Conservation (phyloP, 2,329 filamentous ascomycete genomes). For the Eutypella sp. region DNA sequence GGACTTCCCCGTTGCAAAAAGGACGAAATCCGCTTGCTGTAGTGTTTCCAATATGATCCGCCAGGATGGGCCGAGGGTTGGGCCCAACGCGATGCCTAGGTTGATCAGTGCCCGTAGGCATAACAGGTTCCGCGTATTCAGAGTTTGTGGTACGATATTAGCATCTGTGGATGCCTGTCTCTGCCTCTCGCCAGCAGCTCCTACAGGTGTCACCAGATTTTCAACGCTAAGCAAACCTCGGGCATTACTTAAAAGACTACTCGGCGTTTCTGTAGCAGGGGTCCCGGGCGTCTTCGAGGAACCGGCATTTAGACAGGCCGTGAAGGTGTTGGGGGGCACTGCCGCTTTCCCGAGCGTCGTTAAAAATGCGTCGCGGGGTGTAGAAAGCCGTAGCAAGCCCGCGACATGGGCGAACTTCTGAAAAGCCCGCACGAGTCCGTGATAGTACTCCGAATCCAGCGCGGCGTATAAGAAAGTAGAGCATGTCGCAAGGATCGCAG, state of each 20-base stretch:
- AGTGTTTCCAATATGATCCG: constrained; percentile 86
- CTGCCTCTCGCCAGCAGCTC: constrained; percentile 52
- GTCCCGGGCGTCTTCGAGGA: constrained; percentile 37
- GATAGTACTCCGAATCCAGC: constrained; percentile 90
- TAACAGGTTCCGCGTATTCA: constrained; percentile 85
- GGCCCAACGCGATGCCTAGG: constrained; percentile 86
- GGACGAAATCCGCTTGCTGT: constrained; percentile 85
- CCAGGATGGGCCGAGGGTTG: constrained; percentile 81
- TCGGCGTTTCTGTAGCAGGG: constrained; percentile 44
- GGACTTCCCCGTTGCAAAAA: constrained; percentile 59
- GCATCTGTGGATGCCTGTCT: constrained; percentile 56
- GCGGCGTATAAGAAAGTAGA: constrained; percentile 93
- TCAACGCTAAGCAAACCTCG: constrained; percentile 71
- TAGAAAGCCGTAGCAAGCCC: constrained; percentile 76
- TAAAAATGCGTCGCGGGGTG: constrained; percentile 88
- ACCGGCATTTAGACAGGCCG: constrained; percentile 51
- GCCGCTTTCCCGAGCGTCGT: constrained; percentile 92
- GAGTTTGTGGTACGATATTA: constrained; percentile 38
- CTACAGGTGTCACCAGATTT: constrained; percentile 55
- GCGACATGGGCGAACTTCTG: constrained; percentile 95
- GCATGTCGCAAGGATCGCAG: constrained; percentile 87
- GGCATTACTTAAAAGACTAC: constrained; percentile 64
- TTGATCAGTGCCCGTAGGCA: constrained; percentile 92
- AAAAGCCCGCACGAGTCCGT: constrained; percentile 83
- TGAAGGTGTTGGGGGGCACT: constrained; percentile 74